Evolutionary conservation across 1,139 yeast genomes (phyloP), one percentile per base, ranked within the genome.

Genomic region (Blastobotrys malaysiensis): DNA sequence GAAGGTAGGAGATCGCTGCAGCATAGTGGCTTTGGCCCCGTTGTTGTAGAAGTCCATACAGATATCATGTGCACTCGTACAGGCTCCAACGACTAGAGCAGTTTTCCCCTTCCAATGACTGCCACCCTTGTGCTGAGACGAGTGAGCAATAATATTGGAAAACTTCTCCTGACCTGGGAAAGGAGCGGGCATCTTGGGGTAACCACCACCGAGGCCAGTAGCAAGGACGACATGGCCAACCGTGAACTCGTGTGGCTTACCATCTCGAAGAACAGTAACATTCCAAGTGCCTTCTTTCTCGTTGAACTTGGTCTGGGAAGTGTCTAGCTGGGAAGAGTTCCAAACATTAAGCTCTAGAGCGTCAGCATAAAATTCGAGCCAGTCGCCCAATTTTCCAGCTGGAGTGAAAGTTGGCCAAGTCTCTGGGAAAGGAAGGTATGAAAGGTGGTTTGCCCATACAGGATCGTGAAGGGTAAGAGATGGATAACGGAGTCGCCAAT

Each of bases 391-490:
- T 60, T 75, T 75, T 55, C 74, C 78, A 60, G 73, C 73, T 14
- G 78, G 75, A 3, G 77, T 71, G 58, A 66, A 75, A 26, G 72
- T 65, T 51, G 78, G 78, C 66, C 77, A 73, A n/a, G 70, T 71
- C 9, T 68, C 72, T 14, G 76, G 74, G 62, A 70, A 71, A 51
- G 65, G 61, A 51, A 74, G 57, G 58, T 75, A 75, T 5, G 78
- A 69, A 57, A 75, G 61, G 57, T 72, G 74, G 57, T 74, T 76
- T 54, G 72, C 72, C 67, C 72, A 74, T 52, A 73, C 74, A 1
- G 78, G 77, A 59, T 75, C 79, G 59, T 75, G 78, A 26, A 75
- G 61, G n/a, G 75, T 75, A 50, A 75, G 63, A 57, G 74, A 75
- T 59, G 72, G 72, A 63, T 75, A 75, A 44, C 78, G 64, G 55